Evolutionary conservation across 2,329 filamentous ascomycete genomes (phyloP).

Genomic region (Trichoderma oligosporum): DNA sequence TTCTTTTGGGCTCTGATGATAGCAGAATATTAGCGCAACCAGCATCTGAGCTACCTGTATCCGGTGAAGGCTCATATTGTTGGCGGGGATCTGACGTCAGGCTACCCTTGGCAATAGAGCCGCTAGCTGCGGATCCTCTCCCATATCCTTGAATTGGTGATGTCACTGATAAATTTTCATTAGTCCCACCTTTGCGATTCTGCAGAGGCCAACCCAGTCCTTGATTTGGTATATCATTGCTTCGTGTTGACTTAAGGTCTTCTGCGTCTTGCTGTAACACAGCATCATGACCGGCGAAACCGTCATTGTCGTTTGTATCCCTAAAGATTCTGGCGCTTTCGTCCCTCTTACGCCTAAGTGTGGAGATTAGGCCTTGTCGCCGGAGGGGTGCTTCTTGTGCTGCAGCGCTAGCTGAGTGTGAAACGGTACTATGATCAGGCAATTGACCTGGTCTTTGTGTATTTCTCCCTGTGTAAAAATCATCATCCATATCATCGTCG

Average conservation of each 20-base stretch:
- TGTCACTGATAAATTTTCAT: conserved; percentile 5
- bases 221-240: conserved; percentile 32
- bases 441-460: conserved; percentile 45
- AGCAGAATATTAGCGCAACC: not conserved
- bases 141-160: not conserved
- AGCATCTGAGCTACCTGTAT: not conserved
- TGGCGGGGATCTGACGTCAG: conserved; percentile 8
- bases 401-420: not conserved
- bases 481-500: conserved; percentile 47
- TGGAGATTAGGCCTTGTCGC: conserved; percentile 53
- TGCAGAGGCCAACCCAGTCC: conserved; percentile 35
- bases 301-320: conserved; percentile 52
- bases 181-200: conserved; percentile 20
- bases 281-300: conserved; percentile 59
- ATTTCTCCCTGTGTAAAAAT: conserved; percentile 39
- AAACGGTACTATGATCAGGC: not conserved
- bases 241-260: conserved; percentile 48
- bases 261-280: conserved; percentile 55
- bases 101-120: not conserved
- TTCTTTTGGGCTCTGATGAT: conserved; percentile 10
- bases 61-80: not conserved
- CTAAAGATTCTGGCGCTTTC: conserved; percentile 51
- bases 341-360: conserved; percentile 60
- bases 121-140: conserved; percentile 12
- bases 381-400: conserved; percentile 34